A percentile compares a stretch with the other conserved stretches of the same genome.
Evolutionary conservation across 371 early-diverging fungal genomes (phyloP).

Genomic region (Rhizoclosmatium hyalinum): DNA sequence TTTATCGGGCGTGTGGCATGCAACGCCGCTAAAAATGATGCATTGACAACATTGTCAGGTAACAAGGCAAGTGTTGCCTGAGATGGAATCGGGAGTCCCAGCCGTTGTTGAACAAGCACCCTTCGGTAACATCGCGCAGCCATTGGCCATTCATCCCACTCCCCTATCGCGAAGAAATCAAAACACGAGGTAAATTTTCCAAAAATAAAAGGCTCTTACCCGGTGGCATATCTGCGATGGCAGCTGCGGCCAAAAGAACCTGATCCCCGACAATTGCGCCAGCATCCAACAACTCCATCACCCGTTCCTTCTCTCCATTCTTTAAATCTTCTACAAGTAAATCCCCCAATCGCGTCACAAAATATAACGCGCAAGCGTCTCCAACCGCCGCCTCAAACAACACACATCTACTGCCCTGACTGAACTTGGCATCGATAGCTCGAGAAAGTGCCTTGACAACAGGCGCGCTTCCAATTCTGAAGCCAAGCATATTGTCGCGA

Average conservation of each 20-base stretch:
- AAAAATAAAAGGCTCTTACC: constrained; percentile 12
- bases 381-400: constrained; percentile 35
- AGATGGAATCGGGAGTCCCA: constrained; percentile 36
- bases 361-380: constrained; percentile 26
- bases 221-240: constrained; percentile 35
- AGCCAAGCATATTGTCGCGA: constrained; percentile 32
- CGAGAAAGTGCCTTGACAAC: constrained; percentile 31
- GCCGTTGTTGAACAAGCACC: constrained; percentile 37
- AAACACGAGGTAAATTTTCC: not conserved
- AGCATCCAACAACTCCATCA: constrained; percentile 38
- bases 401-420: constrained; percentile 22
- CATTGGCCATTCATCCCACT: constrained; percentile 43
- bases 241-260: constrained; percentile 22
- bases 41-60: constrained; percentile 33
- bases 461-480: constrained; percentile 24
- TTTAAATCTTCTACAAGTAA: constrained; percentile 27
- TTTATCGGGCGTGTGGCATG: constrained; percentile 33
- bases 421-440: constrained; percentile 29
- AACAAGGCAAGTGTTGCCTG: constrained; percentile 15
- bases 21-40: constrained; percentile 32
- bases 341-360: constrained; percentile 24
- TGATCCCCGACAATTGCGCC: constrained; percentile 37
- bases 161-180: constrained; percentile 26
- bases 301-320: constrained; percentile 35
- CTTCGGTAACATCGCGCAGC: constrained; percentile 42